Base-by-base conservation (phyloP, 2,329 filamentous ascomycete genomes). In the Fusarium xyrophilum region DNA sequence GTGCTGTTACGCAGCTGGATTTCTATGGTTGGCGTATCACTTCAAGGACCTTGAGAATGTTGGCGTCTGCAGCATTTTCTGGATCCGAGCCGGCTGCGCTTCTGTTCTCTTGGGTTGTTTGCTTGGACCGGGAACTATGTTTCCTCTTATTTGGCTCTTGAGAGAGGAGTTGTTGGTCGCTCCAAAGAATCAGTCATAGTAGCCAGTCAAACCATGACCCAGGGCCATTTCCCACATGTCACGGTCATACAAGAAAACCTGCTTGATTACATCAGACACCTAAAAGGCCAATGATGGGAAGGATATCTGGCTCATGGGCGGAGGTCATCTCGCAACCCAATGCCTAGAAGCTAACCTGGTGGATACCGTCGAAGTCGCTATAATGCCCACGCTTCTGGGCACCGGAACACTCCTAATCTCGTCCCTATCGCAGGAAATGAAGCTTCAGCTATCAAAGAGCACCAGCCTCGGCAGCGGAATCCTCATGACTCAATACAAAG, bases 261-360 rank as follows among this genome's bases (percentile, higher is more conserved):
- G 19, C 35, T 73, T 14, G 65, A 67, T 2, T 43, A 60, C 8
- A 59, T 79, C 10, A 46, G 53, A 23, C 21, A 55, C 10, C 42
- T 76, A 3, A 78, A 76, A 76, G 40, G 48, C 28, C 1, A n/a
- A 53, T 12, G 39, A 54, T 0, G 73, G 69, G 1, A 73, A 71
- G 47, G 72, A 78, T 36, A 73, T 79, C 9, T 80, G 79, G 79
- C 68, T 80, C 2, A 78, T 80, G 75, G 79, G 78, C 10, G 78
- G 78, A 1, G 74, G 74, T 1, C 55, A 66, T 42, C 64, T 80
- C 23, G 76, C 73, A 27, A 56, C 69, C 13, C 53, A 65, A n/a
- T 75, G 74, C 30, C 56, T 79, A 9, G 65, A 71, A 13, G 74
- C 72, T 9, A 70, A 72, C 7, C 50, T 79, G 27, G 57, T 80